Evolutionary conservation across 352 stramenopile species (phyloP).

Genomic region (Globisporangium spiculum): DNA sequence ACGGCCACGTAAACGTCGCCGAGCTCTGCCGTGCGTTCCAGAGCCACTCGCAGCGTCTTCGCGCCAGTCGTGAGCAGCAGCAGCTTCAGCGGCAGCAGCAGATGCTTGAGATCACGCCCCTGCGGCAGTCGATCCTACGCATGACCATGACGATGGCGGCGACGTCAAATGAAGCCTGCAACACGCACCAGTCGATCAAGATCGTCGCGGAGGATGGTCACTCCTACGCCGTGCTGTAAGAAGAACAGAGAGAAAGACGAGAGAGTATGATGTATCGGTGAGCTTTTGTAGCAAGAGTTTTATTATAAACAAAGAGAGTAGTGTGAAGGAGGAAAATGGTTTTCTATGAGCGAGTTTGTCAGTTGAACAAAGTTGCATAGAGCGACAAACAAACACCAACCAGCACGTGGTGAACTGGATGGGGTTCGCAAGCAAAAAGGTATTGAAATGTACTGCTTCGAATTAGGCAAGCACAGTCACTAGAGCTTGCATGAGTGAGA

Average conservation of each 20-base stretch:
- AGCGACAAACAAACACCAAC: neutral
- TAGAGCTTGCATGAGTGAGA: too few species aligned
- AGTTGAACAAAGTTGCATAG: neutral
- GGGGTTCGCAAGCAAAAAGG: neutral
- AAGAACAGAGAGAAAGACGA: neutral
- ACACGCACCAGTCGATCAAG: constrained; percentile 14
- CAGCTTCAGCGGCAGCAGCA: constrained; percentile 7
- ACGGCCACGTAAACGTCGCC: constrained; percentile 18
- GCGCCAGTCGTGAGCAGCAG: constrained; percentile 12
- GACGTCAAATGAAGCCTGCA: constrained; percentile 14
- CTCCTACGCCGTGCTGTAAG: constrained; percentile 19
- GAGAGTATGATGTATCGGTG: neutral
- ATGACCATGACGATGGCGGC: constrained; percentile 20
- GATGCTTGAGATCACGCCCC: constrained; percentile 9
- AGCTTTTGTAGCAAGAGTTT: neutral
- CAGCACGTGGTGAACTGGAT: neutral
- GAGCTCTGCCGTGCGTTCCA: constrained; percentile 19
- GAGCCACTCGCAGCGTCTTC: constrained; percentile 10
- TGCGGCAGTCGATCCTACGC: constrained; percentile 5
- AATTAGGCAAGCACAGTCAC: neutral
- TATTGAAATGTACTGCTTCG: neutral
- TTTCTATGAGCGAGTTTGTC: neutral
- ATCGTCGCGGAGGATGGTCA: constrained; percentile 18
- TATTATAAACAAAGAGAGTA: neutral
- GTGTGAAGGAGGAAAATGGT: neutral